A percentile compares a stretch with the other conserved stretches of the same genome.
Evolutionary conservation across 2,329 filamentous ascomycete species (phyloP).

Genomic region (Elsinoe batatas): DNA sequence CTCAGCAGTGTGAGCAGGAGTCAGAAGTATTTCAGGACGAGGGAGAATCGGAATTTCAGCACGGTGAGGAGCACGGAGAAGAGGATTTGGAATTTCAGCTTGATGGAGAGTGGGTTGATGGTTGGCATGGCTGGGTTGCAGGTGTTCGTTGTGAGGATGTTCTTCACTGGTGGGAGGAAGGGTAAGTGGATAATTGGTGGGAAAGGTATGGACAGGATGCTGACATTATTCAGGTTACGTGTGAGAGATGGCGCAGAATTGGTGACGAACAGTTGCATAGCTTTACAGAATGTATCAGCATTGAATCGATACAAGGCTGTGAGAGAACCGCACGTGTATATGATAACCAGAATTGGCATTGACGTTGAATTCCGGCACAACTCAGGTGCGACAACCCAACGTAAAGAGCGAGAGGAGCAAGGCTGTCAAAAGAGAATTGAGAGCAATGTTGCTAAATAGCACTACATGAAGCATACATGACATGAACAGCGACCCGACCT

Average conservation of each 20-base stretch:
- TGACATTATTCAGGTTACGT: background rate
- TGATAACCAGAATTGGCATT: background rate
- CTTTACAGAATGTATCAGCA: slow-evolving; percentile 8
- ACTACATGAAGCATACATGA: slow-evolving; percentile 6
- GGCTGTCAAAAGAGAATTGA: background rate
- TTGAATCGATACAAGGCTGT: background rate
- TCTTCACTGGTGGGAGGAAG: slow-evolving; percentile 83
- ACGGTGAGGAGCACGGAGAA: slow-evolving; percentile 93
- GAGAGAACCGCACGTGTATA: background rate
- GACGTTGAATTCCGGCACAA: too few species aligned
- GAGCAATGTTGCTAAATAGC: background rate
- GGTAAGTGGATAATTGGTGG: slow-evolving; percentile 32
- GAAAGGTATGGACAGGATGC: background rate
- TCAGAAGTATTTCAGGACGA: slow-evolving; percentile 98
- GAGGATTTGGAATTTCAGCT: slow-evolving; percentile 92
- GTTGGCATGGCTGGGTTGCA: slow-evolving; percentile 91
- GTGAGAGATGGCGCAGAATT: background rate
- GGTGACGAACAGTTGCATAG: background rate
- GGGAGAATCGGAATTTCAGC: slow-evolving; percentile 98
- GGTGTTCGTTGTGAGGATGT: slow-evolving; percentile 96
- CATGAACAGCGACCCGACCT: background rate
- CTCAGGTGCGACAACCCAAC: background rate
- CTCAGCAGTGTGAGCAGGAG: slow-evolving; percentile 90
- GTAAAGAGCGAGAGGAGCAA: background rate
- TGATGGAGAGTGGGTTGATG: slow-evolving; percentile 87